Percentiles rank a stretch among this genome's conserved stretches.
Evolutionary conservation across 208 protist genomes (phyloP).

Genomic region (Leishmania lainsoni): DNA sequence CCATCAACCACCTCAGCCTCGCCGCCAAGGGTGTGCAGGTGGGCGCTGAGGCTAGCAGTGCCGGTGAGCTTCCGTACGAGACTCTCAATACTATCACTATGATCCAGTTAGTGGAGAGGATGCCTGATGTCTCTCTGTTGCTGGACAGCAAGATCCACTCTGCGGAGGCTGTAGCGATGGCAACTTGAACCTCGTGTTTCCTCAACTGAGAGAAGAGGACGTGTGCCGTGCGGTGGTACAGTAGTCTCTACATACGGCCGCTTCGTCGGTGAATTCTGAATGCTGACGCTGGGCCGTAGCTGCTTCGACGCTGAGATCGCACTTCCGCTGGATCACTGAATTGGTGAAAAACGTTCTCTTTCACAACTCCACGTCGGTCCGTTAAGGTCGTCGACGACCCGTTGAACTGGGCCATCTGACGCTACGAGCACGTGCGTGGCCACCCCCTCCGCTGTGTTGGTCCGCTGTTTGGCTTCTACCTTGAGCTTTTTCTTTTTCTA

Average conservation of each 20-base stretch:
- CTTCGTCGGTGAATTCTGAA: conserved; percentile 41
- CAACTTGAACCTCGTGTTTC: conserved; percentile 44
- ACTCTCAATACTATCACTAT: conserved; percentile 30
- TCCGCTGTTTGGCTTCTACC: conserved; percentile 36
- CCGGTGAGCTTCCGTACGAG: conserved; percentile 13
- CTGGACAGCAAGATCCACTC: conserved; percentile 16
- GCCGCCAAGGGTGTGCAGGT: neutral
- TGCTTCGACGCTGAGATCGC: conserved; percentile 41
- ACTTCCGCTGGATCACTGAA: conserved; percentile 23
- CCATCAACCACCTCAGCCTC: conserved; percentile 7
- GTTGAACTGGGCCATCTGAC: conserved; percentile 39
- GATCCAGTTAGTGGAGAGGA: conserved; percentile 29
- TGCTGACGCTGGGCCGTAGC: conserved; percentile 40
- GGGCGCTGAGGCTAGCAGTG: neutral
- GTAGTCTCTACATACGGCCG: conserved; percentile 40
- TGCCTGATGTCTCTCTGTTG: conserved; percentile 20
- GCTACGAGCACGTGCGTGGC: conserved; percentile 28
- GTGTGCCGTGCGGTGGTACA: conserved; percentile 34
- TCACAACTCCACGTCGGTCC: conserved; percentile 32
- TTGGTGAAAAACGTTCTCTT: conserved; percentile 38
- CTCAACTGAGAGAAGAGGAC: conserved; percentile 26
- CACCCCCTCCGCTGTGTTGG: neutral
- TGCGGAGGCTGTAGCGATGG: conserved; percentile 41
- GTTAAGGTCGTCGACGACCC: conserved; percentile 39
- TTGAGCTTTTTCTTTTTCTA: conserved; percentile 43